Evolutionary conservation across 2,329 filamentous ascomycete genomes (phyloP).

Genomic region (Macrophomina pseudophaseolina): DNA sequence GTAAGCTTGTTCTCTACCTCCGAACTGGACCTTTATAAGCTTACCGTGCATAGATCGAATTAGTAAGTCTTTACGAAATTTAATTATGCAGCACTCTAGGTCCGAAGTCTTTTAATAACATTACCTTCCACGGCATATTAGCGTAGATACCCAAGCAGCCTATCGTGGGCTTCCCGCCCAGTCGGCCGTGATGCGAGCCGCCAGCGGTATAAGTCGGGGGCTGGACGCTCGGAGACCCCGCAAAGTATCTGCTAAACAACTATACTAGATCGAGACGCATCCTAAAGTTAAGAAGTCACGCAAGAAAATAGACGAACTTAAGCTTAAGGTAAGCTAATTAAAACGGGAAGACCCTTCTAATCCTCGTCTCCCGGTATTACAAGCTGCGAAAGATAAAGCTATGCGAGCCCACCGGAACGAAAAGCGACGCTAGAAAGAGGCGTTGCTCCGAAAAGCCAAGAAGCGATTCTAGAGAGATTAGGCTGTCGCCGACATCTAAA

Average conservation of each 20-base stretch:
- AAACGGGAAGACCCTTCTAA: background rate
- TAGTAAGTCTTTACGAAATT: conserved; percentile 12
- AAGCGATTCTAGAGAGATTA: background rate
- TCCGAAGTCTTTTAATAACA: background rate
- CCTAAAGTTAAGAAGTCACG: background rate
- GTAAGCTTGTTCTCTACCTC: too few relatives aligned
- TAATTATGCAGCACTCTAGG: conserved; percentile 5
- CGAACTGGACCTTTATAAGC: background rate
- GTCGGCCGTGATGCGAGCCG: background rate
- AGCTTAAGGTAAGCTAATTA: background rate
- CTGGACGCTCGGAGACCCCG: background rate
- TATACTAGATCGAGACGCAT: background rate
- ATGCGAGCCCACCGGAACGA: background rate
- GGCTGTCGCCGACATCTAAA: background rate
- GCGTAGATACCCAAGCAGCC: background rate
- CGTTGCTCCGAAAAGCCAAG: background rate
- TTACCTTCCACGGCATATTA: too few relatives aligned
- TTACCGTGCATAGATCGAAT: background rate
- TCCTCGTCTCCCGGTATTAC: background rate
- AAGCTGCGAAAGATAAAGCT: background rate
- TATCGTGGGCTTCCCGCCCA: conserved; percentile 8
- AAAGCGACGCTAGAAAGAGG: conserved; percentile 1
- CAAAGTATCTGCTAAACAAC: background rate
- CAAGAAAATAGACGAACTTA: background rate
- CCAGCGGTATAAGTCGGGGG: conserved; percentile 5